Percentiles rank a stretch among this genome's conserved stretches.
Evolutionary conservation across 2,329 filamentous ascomycete species (phyloP).

Genomic region (Domatiomyces globalis): DNA sequence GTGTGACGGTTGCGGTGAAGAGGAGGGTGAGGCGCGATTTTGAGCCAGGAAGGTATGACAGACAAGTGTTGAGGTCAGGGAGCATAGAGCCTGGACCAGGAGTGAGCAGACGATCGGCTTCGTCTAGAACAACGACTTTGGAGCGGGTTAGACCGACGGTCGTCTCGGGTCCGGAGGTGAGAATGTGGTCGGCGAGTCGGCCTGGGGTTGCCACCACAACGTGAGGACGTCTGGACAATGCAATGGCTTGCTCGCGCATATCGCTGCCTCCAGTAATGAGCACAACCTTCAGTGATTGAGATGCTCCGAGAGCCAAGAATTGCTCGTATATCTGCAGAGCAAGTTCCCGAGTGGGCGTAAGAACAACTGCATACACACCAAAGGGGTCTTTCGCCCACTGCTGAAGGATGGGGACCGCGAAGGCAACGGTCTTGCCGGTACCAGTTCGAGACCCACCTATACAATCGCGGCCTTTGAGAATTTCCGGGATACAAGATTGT

Average conservation of each 20-base stretch:
- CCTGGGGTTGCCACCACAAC: constrained; percentile 91
- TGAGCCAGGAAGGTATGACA: constrained; percentile 65
- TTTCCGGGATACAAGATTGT: constrained; percentile 80
- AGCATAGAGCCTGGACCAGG: constrained; percentile 72
- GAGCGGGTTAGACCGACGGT: constrained; percentile 65
- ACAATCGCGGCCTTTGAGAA: constrained; percentile 78
- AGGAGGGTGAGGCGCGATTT: constrained; percentile 76
- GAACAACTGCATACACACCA: constrained; percentile 74
- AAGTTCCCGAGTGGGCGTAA: constrained; percentile 84
- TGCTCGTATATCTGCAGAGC: constrained; percentile 95
- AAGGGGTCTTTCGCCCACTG: constrained; percentile 85
- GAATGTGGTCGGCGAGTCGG: constrained; percentile 83
- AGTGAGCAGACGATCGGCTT: constrained; percentile 78
- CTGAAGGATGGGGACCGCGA: constrained; percentile 86
- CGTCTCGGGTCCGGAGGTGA: constrained; percentile 81
- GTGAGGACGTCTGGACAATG: constrained; percentile 67
- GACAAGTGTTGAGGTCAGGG: constrained; percentile 80
- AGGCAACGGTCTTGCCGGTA: constrained; percentile 94
- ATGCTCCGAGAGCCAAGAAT: constrained; percentile 79
- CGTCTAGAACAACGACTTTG: constrained; percentile 80
- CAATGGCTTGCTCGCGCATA: constrained; percentile 81
- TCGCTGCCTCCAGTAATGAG: constrained; percentile 88
- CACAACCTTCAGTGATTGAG: constrained; percentile 72
- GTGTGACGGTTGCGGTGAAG: constrained; percentile 90
- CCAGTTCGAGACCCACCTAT: constrained; percentile 91